Evolutionary conservation across 805 yeast species (phyloP).

Genomic region (Candida nemodendra): DNA sequence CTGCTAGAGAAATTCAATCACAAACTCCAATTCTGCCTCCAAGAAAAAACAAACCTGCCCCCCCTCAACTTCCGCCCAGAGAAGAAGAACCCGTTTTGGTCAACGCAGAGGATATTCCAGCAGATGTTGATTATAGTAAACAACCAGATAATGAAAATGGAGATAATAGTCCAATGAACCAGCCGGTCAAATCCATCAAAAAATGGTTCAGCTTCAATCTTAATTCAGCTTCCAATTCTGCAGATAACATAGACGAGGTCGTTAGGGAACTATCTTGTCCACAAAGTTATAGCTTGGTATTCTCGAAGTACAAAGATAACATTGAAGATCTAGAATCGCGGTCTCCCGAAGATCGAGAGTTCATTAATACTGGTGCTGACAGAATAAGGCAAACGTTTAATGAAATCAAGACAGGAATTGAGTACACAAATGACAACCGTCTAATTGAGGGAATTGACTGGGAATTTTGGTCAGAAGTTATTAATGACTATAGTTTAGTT

Average conservation of each 20-base stretch:
- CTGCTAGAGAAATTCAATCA: no score
- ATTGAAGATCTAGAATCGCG: conserved; percentile 48
- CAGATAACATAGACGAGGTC: conserved; percentile 17
- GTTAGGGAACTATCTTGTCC: conserved; percentile 26
- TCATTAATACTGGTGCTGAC: conserved; percentile 46
- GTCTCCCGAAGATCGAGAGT: conserved; percentile 51
- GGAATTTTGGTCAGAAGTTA: conserved; percentile 86
- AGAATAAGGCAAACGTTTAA: conserved; percentile 43
- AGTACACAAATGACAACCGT: conserved; percentile 33
- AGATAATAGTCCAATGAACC: conserved; percentile 5
- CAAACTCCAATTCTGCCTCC: no score
- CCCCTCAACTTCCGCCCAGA: conserved; percentile 38
- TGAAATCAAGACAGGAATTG: conserved; percentile 49
- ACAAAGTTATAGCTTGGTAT: conserved; percentile 56
- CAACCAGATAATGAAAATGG: neutral
- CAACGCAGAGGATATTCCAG: conserved; percentile 7
- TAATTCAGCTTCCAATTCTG: conserved; percentile 26
- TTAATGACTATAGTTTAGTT: conserved; percentile 69
- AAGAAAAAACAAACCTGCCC: conserved; percentile 8
- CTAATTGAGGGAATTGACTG: conserved; percentile 54
- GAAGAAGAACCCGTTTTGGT: conserved; percentile 20
- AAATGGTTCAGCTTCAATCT: conserved; percentile 32
- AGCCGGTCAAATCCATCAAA: conserved; percentile 11
- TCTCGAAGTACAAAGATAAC: conserved; percentile 58
- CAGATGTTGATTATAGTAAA: conserved; percentile 6